Conservation (phyloP, 352 stramenopile species). For the Phytophthora cryptogea region DNA sequence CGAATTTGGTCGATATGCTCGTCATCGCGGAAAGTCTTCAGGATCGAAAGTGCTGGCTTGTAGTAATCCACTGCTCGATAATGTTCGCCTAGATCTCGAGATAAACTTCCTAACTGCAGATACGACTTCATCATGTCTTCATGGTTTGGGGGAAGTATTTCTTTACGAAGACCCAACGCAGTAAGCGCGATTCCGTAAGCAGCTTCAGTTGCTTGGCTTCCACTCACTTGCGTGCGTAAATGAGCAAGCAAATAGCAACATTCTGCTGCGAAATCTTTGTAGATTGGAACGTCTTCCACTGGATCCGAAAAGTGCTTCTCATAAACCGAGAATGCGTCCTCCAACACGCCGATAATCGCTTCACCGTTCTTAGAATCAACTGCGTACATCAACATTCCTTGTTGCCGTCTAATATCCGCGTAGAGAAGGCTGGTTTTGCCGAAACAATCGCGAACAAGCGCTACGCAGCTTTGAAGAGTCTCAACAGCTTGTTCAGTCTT, state of each 20-base stretch:
- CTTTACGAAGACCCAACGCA: slow-evolving; percentile 41
- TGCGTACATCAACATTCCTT: slow-evolving; percentile 43
- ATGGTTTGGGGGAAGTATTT: slow-evolving; percentile 32
- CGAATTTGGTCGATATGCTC: slow-evolving; percentile 37
- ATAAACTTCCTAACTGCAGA: slow-evolving; percentile 51
- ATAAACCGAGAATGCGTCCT: slow-evolving; percentile 63
- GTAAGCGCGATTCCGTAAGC: slow-evolving; percentile 51
- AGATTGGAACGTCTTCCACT: slow-evolving; percentile 19
- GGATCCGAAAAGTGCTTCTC: slow-evolving; percentile 44
- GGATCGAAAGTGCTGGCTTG: slow-evolving; percentile 31
- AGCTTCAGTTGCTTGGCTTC: slow-evolving; percentile 29
- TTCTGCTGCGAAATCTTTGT: slow-evolving; percentile 33
- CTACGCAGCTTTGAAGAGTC: slow-evolving; percentile 29
- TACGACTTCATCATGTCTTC: slow-evolving; percentile 44
- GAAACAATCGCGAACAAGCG: slow-evolving; percentile 45
- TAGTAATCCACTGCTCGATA: slow-evolving; percentile 67
- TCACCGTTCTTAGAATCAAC: slow-evolving; percentile 20
- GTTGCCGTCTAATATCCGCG: slow-evolving; percentile 46
- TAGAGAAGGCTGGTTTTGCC: slow-evolving; percentile 55
- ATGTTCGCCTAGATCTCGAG: slow-evolving; percentile 44
- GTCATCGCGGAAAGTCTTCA: slow-evolving; percentile 37
- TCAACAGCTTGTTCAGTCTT: slow-evolving; percentile 35
- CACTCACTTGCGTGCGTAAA: slow-evolving; percentile 20
- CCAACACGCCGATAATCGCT: slow-evolving; percentile 47
- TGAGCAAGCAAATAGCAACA: slow-evolving; percentile 52